These are phyloP conservation scores for Cyclotella sp. DNA, from an alignment of 108 stramenopile genomes.

Conservation along the genomic window DNA sequence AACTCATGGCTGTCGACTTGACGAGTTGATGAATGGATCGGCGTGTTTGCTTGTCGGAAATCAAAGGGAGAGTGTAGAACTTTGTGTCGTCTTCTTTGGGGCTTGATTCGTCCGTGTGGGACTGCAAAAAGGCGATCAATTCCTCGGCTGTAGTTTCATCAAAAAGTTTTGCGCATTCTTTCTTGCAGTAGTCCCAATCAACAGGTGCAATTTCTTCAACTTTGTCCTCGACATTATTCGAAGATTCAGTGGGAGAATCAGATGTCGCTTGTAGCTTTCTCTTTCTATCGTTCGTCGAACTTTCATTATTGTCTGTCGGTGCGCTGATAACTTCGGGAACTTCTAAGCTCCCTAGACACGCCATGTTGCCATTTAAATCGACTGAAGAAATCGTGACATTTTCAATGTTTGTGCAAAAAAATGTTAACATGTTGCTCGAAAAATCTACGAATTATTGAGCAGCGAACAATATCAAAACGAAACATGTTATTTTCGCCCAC, in stretches of 20 bases:
- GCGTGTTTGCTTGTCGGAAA: constrained; percentile 68
- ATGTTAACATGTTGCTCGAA: not conserved
- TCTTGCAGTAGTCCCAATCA: constrained; percentile 36
- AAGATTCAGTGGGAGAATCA: not conserved
- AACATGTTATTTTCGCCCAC: constrained; percentile 5
- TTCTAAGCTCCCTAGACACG: constrained; percentile 61
- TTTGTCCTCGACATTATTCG: not conserved
- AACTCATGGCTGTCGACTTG: constrained; percentile 44
- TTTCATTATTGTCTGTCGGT: not conserved
- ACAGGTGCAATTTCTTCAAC: constrained; percentile 15
- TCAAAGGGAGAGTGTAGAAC: constrained; percentile 60
- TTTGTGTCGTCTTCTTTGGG: constrained; percentile 38
- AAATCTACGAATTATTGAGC: not conserved
- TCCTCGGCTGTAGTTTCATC: constrained; percentile 51
- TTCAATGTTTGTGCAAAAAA: not conserved
- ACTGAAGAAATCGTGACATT: constrained; percentile 28
- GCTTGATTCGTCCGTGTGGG: constrained; percentile 16
- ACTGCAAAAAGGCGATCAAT: constrained; percentile 53
- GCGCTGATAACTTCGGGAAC: constrained; percentile 20
- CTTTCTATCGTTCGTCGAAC: not conserved
- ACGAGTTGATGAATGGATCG: constrained; percentile 69
- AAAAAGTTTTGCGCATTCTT: constrained; percentile 33
- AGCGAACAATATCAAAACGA: not conserved
- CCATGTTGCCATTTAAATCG: constrained; percentile 70
- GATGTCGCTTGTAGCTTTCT: constrained; percentile 20